phyloP scores from a whole-genome alignment of 129 eudicot genomes.

The Chrysanthemum seticuspe region DNA sequence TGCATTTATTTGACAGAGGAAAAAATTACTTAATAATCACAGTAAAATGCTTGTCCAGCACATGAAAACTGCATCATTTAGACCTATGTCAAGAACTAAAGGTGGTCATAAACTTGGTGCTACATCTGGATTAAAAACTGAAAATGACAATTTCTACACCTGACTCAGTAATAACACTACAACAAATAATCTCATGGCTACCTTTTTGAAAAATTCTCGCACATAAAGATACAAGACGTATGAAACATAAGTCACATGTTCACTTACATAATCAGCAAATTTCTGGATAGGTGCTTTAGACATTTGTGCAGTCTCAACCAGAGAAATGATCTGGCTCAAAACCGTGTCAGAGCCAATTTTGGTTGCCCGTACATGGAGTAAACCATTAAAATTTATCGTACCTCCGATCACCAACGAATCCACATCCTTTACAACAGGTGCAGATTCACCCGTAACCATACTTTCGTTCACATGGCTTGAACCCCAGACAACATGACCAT shows the following conservation, averaged over 20 bases:
- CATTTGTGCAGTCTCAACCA: conserved; percentile 99
- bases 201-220: neutral
- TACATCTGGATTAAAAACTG: neutral
- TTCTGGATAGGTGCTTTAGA: conserved; percentile 98
- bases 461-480: conserved; percentile 95
- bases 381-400: conserved; percentile 87
- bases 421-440: conserved; percentile 76
- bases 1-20: neutral
- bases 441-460: conserved; percentile 99
- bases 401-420: conserved; percentile 82
- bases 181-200: neutral
- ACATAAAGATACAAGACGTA: neutral
- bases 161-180: too few species aligned
- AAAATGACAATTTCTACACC: neutral
- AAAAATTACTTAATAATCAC: neutral
- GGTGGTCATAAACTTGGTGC: neutral
- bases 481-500: conserved; percentile 88
- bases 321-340: conserved; percentile 88
- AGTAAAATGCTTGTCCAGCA: neutral
- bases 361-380: conserved; percentile 80
- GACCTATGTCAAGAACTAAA: neutral
- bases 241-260: neutral
- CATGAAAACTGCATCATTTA: neutral
- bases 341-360: conserved; percentile 92
- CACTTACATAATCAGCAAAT: conserved; percentile 90